Percentiles rank a stretch among this genome's conserved stretches.
These are phyloP conservation scores for Chaetomium globosum DNA, from an alignment of 2,329 filamentous ascomycete species.

Conservation along the genomic window DNA sequence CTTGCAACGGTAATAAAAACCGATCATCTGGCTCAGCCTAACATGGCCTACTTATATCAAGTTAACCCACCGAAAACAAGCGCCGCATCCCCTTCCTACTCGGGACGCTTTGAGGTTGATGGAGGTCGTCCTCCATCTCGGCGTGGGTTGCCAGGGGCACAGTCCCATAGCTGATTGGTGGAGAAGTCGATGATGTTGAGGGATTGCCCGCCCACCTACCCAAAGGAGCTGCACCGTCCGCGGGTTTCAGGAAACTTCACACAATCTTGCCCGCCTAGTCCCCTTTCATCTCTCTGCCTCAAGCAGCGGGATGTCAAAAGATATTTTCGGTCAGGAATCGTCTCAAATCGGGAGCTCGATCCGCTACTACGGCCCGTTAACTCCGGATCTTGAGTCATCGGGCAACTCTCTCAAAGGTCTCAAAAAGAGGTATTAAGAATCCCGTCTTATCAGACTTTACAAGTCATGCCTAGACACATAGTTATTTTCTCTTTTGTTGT, in stretches of 20 bases:
- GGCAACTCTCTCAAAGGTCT: neutral
- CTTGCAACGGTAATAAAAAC: neutral
- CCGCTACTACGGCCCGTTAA: neutral
- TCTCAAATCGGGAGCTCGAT: neutral
- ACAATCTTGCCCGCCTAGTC: neutral
- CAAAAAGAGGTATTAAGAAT: neutral
- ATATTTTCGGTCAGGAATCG: neutral
- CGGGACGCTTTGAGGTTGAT: neutral
- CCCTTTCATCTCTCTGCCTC: neutral
- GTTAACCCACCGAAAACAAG: neutral
- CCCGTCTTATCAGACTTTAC: neutral
- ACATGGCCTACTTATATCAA: neutral
- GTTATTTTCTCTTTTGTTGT: too few relatives aligned
- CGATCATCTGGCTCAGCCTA: neutral
- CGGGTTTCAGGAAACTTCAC: constrained; percentile 14
- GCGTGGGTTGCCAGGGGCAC: neutral
- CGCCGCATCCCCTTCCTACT: neutral
- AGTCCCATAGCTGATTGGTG: constrained; percentile 13
- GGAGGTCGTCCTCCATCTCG: constrained; percentile 10
- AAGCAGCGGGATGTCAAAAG: neutral
- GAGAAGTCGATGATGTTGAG: neutral
- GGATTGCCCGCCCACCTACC: constrained; percentile 20
- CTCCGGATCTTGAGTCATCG: neutral
- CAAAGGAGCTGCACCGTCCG: constrained; percentile 24
- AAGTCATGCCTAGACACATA: too few relatives aligned